Conservation (phyloP, 352 stramenopile species). For the Bremia lactucae region DNA sequence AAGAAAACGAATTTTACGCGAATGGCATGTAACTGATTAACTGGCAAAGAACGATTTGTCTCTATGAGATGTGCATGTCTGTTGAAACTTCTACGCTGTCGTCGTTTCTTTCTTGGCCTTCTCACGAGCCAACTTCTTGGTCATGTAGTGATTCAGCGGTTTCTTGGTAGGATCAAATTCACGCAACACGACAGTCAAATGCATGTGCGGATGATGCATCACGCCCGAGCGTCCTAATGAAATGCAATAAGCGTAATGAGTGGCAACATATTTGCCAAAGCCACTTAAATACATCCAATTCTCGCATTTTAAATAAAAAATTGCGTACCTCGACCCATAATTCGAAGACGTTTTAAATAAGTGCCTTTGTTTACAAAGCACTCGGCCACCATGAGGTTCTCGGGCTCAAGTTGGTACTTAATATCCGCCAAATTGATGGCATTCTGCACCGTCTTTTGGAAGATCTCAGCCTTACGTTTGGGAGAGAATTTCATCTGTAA, state of each 20-base stretch:
- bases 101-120: constrained; percentile 20
- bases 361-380: constrained; percentile 82
- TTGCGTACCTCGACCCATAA: constrained; percentile 66
- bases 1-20: too few species aligned
- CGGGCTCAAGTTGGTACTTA: constrained; percentile 80
- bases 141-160: constrained; percentile 59
- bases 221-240: constrained; percentile 59
- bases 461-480: constrained; percentile 75
- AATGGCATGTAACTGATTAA: too few species aligned
- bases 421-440: constrained; percentile 83
- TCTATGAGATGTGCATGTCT: constrained; percentile 9
- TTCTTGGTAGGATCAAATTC: constrained; percentile 76
- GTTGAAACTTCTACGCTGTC: constrained; percentile 12
- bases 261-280: too few species aligned
- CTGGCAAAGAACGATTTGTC: too few species aligned
- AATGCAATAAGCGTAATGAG: constrained; percentile 2
- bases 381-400: constrained; percentile 74
- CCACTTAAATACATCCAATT: neutral
- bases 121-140: constrained; percentile 62
- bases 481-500: constrained; percentile 84
- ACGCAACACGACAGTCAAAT: constrained; percentile 66
- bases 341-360: constrained; percentile 74
- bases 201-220: constrained; percentile 75
- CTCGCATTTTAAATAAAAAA: neutral
- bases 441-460: constrained; percentile 81